Conservation (phyloP, 2,329 filamentous ascomycete genomes). For the Ceratocystis smalleyi region DNA sequence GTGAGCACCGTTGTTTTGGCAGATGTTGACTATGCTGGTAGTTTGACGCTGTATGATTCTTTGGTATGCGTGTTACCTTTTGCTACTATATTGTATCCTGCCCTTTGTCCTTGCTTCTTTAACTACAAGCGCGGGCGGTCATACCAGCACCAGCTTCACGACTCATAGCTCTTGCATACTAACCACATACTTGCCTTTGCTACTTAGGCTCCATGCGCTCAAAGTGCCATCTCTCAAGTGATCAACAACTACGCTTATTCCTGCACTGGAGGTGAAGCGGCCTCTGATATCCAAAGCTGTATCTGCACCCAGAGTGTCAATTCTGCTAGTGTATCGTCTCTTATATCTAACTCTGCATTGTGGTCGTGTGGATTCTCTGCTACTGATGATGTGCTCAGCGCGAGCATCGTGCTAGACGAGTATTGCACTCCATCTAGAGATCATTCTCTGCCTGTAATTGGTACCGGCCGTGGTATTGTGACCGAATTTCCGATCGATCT, state of each 20-base stretch:
- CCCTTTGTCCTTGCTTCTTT: constrained; percentile 7
- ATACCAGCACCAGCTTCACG: background rate
- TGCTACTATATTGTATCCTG: background rate
- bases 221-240: constrained; percentile 30
- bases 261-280: constrained; percentile 28
- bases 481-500: constrained; percentile 37
- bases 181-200: background rate
- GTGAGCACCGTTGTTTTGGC: background rate
- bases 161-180: background rate
- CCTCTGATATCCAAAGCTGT: constrained; percentile 34
- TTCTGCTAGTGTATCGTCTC: constrained; percentile 25
- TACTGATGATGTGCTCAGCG: constrained; percentile 34
- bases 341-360: constrained; percentile 28
- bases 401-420: constrained; percentile 28
- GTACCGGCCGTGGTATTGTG: constrained; percentile 29
- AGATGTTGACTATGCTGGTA: constrained; percentile 31
- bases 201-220: constrained; percentile 36
- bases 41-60: constrained; percentile 28
- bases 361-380: constrained; percentile 32
- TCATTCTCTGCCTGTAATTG: constrained; percentile 29
- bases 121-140: too few species aligned
- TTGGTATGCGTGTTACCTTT: constrained; percentile 23
- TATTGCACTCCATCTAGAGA: constrained; percentile 34
- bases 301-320: constrained; percentile 36
- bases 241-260: constrained; percentile 30